Evolutionary conservation across 1,284 basidiomycete genomes (phyloP).

Genomic region (Puccinia coronata): DNA sequence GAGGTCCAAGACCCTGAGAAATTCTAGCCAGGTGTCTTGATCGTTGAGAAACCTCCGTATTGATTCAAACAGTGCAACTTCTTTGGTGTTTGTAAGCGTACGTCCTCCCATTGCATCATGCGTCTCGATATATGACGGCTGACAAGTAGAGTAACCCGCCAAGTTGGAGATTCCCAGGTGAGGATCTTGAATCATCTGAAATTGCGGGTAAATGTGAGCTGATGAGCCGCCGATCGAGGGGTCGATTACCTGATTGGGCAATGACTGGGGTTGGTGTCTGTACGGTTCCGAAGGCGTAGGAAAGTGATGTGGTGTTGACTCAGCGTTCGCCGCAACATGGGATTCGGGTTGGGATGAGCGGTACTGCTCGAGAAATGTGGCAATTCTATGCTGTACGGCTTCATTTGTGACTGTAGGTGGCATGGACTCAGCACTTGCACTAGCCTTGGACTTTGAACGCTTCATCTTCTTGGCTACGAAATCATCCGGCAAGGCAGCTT

Average conservation of each 20-base stretch:
- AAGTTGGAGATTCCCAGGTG: conserved; percentile 20
- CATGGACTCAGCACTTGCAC: conserved; percentile 25
- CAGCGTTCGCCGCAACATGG: not conserved
- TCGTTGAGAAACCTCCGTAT: conserved; percentile 37
- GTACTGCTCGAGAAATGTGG: conserved; percentile 35
- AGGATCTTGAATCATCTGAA: conserved; percentile 29
- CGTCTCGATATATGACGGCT: conserved; percentile 36
- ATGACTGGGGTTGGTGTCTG: not conserved
- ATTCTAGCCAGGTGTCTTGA: conserved; percentile 58
- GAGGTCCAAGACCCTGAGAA: conserved; percentile 59
- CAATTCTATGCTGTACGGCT: conserved; percentile 30
- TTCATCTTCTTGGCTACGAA: conserved; percentile 37
- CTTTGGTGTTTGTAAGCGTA: conserved; percentile 45
- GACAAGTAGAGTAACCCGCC: conserved; percentile 27
- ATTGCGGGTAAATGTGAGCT: conserved; percentile 19
- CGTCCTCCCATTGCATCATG: conserved; percentile 49
- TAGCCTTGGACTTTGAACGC: conserved; percentile 25
- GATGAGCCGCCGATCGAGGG: conserved; percentile 23
- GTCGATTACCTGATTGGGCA: conserved; percentile 16
- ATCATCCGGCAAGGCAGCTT: conserved; percentile 9
- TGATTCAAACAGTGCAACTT: conserved; percentile 44
- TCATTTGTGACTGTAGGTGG: conserved; percentile 26
- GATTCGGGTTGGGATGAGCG: conserved; percentile 19
- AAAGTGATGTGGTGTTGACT: conserved; percentile 11
- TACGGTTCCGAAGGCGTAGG: not conserved